A percentile compares a stretch with the other conserved stretches of the same genome.
phyloP scores from a whole-genome alignment of 2,329 filamentous ascomycete species.

The Colletotrichum viniferum region DNA sequence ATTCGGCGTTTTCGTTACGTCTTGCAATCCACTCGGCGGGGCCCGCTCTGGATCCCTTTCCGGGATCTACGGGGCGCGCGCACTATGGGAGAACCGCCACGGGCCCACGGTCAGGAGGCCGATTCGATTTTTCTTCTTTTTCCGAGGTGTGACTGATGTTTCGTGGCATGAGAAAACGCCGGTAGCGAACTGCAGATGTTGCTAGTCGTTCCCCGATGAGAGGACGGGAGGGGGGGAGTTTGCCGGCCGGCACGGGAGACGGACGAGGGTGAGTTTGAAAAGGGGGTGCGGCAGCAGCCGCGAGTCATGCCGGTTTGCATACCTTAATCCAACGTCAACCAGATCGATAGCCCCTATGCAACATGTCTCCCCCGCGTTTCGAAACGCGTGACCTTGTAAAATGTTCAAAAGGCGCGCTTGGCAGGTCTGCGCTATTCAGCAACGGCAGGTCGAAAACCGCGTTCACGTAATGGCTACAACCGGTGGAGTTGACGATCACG shows the following conservation, averaged over 20 bases:
- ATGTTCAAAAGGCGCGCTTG: background rate
- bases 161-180: background rate
- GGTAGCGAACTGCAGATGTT: background rate
- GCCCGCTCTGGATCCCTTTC: slow-evolving; percentile 3
- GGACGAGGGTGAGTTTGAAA: background rate
- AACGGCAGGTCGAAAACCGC: background rate
- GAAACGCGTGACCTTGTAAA: background rate
- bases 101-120: background rate
- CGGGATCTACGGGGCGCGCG: background rate
- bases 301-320: background rate
- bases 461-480: background rate
- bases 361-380: background rate
- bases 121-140: background rate
- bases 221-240: background rate
- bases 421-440: background rate
- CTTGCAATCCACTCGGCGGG: slow-evolving; percentile 19
- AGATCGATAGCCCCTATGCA: background rate
- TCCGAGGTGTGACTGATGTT: background rate
- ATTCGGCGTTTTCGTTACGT: slow-evolving; percentile 21
- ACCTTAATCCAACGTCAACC: background rate
- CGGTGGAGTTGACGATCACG: background rate
- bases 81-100: background rate
- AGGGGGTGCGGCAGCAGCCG: background rate
- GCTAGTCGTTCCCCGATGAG: background rate
- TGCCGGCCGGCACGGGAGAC: background rate